Percentiles rank a stretch among this genome's conserved stretches.
Evolutionary conservation across 441 rosid species (phyloP).

Genomic region (Arabidopsis hybrid): DNA sequence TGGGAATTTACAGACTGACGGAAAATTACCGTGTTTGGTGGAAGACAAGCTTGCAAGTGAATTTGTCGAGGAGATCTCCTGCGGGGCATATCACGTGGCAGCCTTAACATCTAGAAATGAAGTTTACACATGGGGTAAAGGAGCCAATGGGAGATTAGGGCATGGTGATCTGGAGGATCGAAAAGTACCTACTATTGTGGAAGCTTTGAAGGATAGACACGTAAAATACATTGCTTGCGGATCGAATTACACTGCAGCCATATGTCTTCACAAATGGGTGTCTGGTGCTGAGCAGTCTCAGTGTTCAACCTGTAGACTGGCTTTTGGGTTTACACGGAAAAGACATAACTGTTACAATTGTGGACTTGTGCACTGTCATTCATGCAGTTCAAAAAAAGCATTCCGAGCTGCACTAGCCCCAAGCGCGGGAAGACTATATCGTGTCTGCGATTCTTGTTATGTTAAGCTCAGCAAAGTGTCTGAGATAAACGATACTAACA

Average conservation of each 20-base stretch:
- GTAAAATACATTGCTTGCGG: slow-evolving; percentile 94
- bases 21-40: slow-evolving; percentile 77
- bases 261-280: slow-evolving; percentile 97
- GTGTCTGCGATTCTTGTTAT: slow-evolving; percentile 95
- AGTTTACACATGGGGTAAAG: slow-evolving; percentile 98
- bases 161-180: slow-evolving; percentile 96
- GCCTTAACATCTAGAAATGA: slow-evolving; percentile 86
- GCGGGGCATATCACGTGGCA: slow-evolving; percentile 92
- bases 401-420: slow-evolving; percentile 90
- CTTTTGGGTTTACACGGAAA: slow-evolving; percentile 94
- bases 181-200: slow-evolving; percentile 82
- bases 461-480: slow-evolving; percentile 77
- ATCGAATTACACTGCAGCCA: slow-evolving; percentile 83
- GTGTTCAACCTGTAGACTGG: slow-evolving; percentile 87
- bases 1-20: slow-evolving; percentile 81
- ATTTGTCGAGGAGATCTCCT: slow-evolving; percentile 82
- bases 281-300: slow-evolving; percentile 96
- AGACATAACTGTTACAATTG: slow-evolving; percentile 97
- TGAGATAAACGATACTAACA: slow-evolving; percentile 64
- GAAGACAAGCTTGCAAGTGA: slow-evolving; percentile 84
- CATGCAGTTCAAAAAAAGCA: slow-evolving; percentile 95
- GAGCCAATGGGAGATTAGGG: slow-evolving; percentile 97
- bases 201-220: slow-evolving; percentile 87
- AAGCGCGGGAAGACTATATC: slow-evolving; percentile 83
- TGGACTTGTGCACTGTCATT: slow-evolving; percentile 97